A percentile compares a stretch with the other conserved stretches of the same genome.
Evolutionary conservation across 768 basidiomycete genomes (phyloP).

Genomic region (Termitomyces sp.): DNA sequence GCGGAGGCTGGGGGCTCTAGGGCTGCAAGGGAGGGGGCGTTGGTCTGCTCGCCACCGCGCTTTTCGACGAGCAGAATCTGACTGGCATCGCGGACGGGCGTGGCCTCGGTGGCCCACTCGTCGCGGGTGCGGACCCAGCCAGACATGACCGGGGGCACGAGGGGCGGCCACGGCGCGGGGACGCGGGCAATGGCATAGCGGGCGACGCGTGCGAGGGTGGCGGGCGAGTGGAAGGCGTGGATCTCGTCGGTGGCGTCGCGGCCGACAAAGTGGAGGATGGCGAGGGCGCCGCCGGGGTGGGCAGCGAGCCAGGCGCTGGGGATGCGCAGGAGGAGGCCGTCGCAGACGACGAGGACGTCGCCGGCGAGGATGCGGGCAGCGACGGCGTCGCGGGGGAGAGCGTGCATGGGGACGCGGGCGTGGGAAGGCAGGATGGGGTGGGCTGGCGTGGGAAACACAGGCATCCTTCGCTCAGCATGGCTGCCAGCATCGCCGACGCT

Average conservation of each 20-base stretch:
- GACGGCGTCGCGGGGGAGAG: conserved; percentile 41
- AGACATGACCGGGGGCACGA: conserved; percentile 80
- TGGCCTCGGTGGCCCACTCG: conserved; percentile 67
- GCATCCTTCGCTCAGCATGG: conserved; percentile 14
- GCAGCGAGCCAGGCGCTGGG: conserved; percentile 72
- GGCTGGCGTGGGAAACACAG: no score
- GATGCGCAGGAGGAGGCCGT: conserved; percentile 56
- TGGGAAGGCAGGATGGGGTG: no score
- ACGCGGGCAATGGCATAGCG: conserved; percentile 71
- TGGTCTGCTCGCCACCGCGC: no score
- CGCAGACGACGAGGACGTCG: conserved; percentile 71
- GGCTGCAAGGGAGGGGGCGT: conserved; percentile 36
- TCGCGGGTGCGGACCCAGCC: conserved; percentile 65
- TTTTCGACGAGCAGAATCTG: conserved; percentile 68
- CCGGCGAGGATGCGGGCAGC: conserved; percentile 71
- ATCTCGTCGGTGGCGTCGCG: conserved; percentile 95
- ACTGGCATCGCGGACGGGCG: conserved; percentile 34
- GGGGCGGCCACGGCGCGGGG: conserved; percentile 57
- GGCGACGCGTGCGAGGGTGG: conserved; percentile 48
- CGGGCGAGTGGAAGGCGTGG: conserved; percentile 79
- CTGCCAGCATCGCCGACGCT: conserved; percentile 51
- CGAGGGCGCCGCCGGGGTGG: conserved; percentile 87
- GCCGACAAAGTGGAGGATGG: conserved; percentile 92
- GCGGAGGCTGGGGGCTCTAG: conserved; percentile 48
- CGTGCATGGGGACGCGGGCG: not conserved